Evolutionary conservation across 2,329 filamentous ascomycete species (phyloP).

Genomic region (Ophiostoma ulmi): DNA sequence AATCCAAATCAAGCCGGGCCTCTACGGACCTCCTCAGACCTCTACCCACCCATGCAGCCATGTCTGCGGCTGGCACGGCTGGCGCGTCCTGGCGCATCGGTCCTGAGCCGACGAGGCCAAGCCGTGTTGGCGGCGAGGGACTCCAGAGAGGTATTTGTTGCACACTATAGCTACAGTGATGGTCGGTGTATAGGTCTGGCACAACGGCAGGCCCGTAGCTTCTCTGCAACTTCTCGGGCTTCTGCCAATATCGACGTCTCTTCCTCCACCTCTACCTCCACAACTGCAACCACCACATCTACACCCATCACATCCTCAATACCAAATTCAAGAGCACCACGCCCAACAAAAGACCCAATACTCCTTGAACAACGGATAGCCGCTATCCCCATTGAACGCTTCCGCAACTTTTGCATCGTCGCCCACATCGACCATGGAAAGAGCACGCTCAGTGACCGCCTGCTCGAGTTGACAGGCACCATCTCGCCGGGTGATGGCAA

Average conservation of each 20-base stretch:
- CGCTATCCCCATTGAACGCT: constrained; percentile 71
- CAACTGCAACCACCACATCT: not conserved
- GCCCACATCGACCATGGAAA: constrained; percentile 99
- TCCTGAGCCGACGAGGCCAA: constrained; percentile 10
- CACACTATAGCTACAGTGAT: not conserved
- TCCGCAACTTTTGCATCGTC: constrained; percentile 96
- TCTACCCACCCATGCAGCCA: constrained; percentile 33
- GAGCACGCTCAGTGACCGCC: constrained; percentile 85
- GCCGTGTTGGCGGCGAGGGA: not conserved
- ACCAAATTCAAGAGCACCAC: not conserved
- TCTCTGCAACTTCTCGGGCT: not conserved
- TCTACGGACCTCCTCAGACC: not conserved
- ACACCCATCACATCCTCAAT: not conserved
- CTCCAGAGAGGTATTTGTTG: not conserved
- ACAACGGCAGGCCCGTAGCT: constrained; percentile 7
- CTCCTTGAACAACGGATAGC: constrained; percentile 56
- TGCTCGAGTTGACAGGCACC: constrained; percentile 90
- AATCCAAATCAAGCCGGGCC: not conserved
- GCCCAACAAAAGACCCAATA: constrained; percentile 11
- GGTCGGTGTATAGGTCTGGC: not conserved
- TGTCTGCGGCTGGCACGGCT: constrained; percentile 33
- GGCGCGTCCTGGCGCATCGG: constrained; percentile 28
- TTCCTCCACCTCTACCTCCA: not conserved
- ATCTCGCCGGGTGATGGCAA: constrained; percentile 75
- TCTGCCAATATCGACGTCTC: not conserved